Evolutionary conservation across 1,284 basidiomycete genomes (phyloP).

Genomic region (Rhodotorula sp.): DNA sequence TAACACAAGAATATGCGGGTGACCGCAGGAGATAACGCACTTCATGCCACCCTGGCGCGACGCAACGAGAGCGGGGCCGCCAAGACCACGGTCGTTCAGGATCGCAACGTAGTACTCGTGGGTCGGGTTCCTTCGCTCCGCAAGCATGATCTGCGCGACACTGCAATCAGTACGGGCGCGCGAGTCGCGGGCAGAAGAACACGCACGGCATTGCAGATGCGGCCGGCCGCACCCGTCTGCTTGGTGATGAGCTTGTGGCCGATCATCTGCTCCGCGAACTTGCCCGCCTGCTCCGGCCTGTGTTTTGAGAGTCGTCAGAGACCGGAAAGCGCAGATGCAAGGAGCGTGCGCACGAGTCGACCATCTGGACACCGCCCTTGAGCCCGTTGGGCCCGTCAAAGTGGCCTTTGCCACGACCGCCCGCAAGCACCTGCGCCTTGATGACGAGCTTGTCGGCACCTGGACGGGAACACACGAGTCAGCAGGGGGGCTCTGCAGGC

Average conservation of each 20-base stretch:
- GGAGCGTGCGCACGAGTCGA: constrained; percentile 68
- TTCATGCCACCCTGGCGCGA: constrained; percentile 69
- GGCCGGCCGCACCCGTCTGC: constrained; percentile 91
- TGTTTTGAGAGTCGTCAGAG: not conserved
- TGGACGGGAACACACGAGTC: constrained; percentile 19
- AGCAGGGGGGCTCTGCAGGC: not conserved
- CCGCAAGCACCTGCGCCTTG: constrained; percentile 98
- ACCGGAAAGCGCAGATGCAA: not conserved
- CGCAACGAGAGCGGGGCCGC: constrained; percentile 89
- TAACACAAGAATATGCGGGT: constrained; percentile 44
- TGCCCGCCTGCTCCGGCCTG: constrained; percentile 85
- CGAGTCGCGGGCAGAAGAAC: not conserved
- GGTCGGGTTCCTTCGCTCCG: constrained; percentile 86
- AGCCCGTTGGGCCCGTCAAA: constrained; percentile 82
- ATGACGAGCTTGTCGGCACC: constrained; percentile 78
- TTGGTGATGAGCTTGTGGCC: constrained; percentile 97
- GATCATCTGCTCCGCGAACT: constrained; percentile 89
- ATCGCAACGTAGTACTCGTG: constrained; percentile 99
- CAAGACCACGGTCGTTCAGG: constrained; percentile 88
- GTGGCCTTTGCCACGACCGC: constrained; percentile 96
- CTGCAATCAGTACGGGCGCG: not conserved
- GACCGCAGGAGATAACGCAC: constrained; percentile 10
- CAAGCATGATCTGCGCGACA: constrained; percentile 84
- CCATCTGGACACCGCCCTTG: constrained; percentile 95
- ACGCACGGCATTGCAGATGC: constrained; percentile 89